A percentile compares a stretch with the other conserved stretches of the same genome.
Conservation (phyloP, 345 rosid genomes). For the Diplotaxis tenuifolia region DNA sequence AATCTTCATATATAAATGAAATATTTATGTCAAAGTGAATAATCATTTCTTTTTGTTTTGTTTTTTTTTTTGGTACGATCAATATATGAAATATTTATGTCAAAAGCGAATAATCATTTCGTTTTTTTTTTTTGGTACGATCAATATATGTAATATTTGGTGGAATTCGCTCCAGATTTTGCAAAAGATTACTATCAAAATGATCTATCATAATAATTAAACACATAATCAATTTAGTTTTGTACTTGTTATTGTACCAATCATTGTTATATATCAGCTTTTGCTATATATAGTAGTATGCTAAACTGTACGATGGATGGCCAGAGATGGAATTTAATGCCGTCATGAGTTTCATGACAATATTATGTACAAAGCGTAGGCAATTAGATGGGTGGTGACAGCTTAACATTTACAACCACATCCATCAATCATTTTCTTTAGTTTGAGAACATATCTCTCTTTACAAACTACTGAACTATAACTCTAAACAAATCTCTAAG, state of each 20-base stretch:
- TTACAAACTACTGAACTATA: not conserved
- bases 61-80: not conserved
- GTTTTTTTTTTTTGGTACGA: not conserved
- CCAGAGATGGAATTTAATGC: not conserved
- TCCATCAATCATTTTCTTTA: not conserved
- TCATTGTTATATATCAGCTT: not conserved
- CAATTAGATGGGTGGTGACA: not conserved
- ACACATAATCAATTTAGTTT: not conserved
- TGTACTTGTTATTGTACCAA: not conserved
- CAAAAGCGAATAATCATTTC: not conserved
- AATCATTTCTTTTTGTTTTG: not conserved
- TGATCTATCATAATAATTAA: not conserved
- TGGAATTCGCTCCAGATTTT: not conserved
- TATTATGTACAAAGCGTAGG: not conserved
- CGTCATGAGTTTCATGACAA: not conserved
- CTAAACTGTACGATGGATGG: not conserved
- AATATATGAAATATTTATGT: not conserved
- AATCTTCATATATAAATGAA: not conserved
- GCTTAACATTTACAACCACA: not conserved
- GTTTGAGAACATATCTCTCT: not conserved
- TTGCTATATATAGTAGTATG: not conserved
- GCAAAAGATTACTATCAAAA: not conserved
- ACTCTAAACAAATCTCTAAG: not conserved
- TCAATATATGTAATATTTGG: not conserved
- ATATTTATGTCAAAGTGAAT: constrained; percentile 9